Base-by-base conservation (phyloP, 2,329 filamentous ascomycete genomes). In the Aspergillus texensis region DNA sequence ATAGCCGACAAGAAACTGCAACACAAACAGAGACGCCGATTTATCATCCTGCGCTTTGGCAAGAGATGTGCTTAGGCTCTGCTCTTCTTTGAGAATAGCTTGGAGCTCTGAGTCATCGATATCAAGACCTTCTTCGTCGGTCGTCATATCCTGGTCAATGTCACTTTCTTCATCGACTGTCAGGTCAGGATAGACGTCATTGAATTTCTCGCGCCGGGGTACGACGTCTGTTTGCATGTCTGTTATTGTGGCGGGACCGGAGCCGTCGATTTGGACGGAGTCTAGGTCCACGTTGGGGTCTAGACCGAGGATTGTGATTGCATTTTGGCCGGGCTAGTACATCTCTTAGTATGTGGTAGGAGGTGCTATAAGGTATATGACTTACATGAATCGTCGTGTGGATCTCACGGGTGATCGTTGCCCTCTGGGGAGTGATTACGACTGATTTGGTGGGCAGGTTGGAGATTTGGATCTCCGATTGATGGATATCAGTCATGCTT, bases 201-300 rank as follows among this genome's bases (percentile, higher is more conserved):
- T 74, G 60, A 86, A 88, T 28, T 80, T 77, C 36, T 87, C 83
- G 16, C 77, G 79, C 66, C 88, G 88, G 1, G 83, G 82, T 16
- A 89, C 77, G 9, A 85, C 77, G 62, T 89, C 84, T 48, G 89
- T 83, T 10, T 84, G 82, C 65, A 91, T 88, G 70, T 91, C 87
- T 12, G 84, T 85, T 69, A 89, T 86, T 57, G 83, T 83, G 10
- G 85, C 86, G 0, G 81, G 73, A 24, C 86, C 85, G 58, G 81
- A 82, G 55, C 86, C 86, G 67, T 88, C 85, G 39, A 89, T 82
- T 67, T 86, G 87, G 75, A 89, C 84, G 11, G 84, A 86, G 67
- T 85, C 79, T 69, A 85, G 80, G 68, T 87, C 83, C 10, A 84
- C 79, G 1, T 80, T 82, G 3, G 84, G 83, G 9, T 85, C 82